These are phyloP conservation scores for Xylaria sp. DNA, from an alignment of 2,329 filamentous ascomycete genomes.

Conservation along the genomic window DNA sequence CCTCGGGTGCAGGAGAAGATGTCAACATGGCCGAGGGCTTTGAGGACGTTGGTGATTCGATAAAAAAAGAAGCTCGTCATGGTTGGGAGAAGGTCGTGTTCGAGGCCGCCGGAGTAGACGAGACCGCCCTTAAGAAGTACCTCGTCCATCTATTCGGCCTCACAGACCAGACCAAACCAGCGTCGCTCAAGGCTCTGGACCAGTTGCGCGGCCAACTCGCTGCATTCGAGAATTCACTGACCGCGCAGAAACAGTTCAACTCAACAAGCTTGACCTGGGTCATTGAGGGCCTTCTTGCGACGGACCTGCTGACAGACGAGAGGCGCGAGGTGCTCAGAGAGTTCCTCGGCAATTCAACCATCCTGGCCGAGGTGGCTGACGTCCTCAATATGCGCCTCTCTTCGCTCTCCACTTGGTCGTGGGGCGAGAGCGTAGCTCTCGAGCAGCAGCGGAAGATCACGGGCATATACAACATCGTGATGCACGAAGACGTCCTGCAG, in stretches of 20 bases:
- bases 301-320: slow-evolving; percentile 52
- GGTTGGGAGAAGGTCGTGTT: slow-evolving; percentile 55
- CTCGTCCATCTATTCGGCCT: slow-evolving; percentile 49
- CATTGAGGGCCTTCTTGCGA: slow-evolving; percentile 50
- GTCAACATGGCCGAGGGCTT: slow-evolving; percentile 45
- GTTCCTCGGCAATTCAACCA: slow-evolving; percentile 48
- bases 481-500: slow-evolving; percentile 59
- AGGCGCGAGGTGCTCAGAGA: slow-evolving; percentile 50
- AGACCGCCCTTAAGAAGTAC: slow-evolving; percentile 46
- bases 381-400: slow-evolving; percentile 58
- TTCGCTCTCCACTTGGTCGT: slow-evolving; percentile 52
- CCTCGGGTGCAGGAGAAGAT: slow-evolving; percentile 21
- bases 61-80: slow-evolving; percentile 48
- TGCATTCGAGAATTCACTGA: slow-evolving; percentile 41
- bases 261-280: slow-evolving; percentile 44
- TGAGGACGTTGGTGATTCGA: slow-evolving; percentile 48
- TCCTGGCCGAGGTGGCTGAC: slow-evolving; percentile 56
- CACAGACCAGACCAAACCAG: slow-evolving; percentile 36
- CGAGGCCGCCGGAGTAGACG: slow-evolving; percentile 45
- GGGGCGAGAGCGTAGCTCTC: slow-evolving; percentile 50
- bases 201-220: slow-evolving; percentile 38
- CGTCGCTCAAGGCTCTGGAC: slow-evolving; percentile 29
- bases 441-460: slow-evolving; percentile 55
- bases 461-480: slow-evolving; percentile 55
- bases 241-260: slow-evolving; percentile 45